Conservation (phyloP, 1,284 basidiomycete genomes). For the Moniliophthora roreri region DNA sequence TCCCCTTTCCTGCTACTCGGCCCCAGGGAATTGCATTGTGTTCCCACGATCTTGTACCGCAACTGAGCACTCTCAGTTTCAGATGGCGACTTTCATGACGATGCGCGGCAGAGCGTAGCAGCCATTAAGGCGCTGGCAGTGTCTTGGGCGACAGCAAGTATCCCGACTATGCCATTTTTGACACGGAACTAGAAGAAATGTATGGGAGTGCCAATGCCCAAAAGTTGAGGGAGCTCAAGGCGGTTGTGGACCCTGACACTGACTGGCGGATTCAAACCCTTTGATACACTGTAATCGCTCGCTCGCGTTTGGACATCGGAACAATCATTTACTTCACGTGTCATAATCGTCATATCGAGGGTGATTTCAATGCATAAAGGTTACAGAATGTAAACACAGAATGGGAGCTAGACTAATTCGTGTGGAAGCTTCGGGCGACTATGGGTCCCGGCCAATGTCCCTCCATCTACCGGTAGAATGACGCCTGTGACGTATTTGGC, state of each 20-base stretch:
- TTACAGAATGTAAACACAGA: too few relatives aligned
- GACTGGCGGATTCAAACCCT: conserved; percentile 34
- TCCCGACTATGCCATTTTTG: conserved; percentile 38
- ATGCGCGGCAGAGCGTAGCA: conserved; percentile 32
- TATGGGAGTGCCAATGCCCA: conserved; percentile 36
- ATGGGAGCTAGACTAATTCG: too few relatives aligned
- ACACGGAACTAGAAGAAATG: conserved; percentile 32
- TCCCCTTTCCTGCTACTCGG: too few relatives aligned
- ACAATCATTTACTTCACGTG: too few relatives aligned
- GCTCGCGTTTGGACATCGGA: too few relatives aligned
- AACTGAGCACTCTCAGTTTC: too few relatives aligned
- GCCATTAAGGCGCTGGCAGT: conserved; percentile 29
- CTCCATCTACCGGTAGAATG: conserved; percentile 6
- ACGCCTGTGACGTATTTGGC: conserved; percentile 5
- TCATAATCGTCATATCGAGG: too few relatives aligned
- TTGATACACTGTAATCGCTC: too few relatives aligned
- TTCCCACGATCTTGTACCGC: too few relatives aligned
- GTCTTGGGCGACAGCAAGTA: conserved; percentile 35
- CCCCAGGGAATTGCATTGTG: too few relatives aligned
- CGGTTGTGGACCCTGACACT: conserved; percentile 36
- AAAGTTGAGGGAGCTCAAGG: conserved; percentile 30
- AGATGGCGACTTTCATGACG: conserved; percentile 19
- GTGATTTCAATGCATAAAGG: too few relatives aligned
- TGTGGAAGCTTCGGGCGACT: neutral
- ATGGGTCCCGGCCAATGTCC: neutral